phyloP scores from a whole-genome alignment of 805 yeast genomes.

The Metschnikowia colocasiae region DNA sequence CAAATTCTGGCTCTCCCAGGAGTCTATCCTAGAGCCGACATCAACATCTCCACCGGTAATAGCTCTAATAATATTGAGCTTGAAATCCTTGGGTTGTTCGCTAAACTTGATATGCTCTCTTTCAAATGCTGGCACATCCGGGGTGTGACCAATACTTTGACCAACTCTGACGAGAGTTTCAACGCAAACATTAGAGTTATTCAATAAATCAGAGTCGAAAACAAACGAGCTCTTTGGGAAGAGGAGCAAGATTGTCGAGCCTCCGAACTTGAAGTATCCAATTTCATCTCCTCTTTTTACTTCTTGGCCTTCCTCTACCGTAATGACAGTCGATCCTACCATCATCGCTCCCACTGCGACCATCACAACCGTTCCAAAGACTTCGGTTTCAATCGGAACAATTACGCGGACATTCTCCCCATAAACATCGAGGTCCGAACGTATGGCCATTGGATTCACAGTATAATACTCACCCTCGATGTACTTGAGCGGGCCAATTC shows the following conservation, averaged over 20 bases:
- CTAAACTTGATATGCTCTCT: constrained; percentile 46
- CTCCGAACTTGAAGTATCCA: constrained; percentile 96
- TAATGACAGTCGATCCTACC: constrained; percentile 87
- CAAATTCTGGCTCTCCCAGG: constrained; percentile 37
- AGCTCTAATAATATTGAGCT: constrained; percentile 50
- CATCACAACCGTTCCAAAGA: constrained; percentile 76
- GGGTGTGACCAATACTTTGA: constrained; percentile 82
- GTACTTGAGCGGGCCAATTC: constrained; percentile 57
- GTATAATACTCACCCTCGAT: constrained; percentile 93
- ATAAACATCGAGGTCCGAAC: constrained; percentile 84
- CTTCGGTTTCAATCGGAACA: constrained; percentile 67
- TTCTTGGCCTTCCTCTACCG: constrained; percentile 56
- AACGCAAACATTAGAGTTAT: constrained; percentile 62
- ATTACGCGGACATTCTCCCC: constrained; percentile 86
- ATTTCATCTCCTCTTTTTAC: constrained; percentile 74
- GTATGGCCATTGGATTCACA: constrained; percentile 94
- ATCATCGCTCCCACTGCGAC: constrained; percentile 96
- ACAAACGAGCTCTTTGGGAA: constrained; percentile 48
- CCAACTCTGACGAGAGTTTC: constrained; percentile 90
- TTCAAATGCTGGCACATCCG: constrained; percentile 44
- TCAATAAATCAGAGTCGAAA: constrained; percentile 71
- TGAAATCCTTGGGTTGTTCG: constrained; percentile 44
- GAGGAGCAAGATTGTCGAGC: constrained; percentile 75
- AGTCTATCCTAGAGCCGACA: constrained; percentile 27
- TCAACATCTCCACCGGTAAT: constrained; percentile 53